Base-by-base conservation (phyloP, 768 basidiomycete species). In the Paxillus rubicundulus region DNA sequence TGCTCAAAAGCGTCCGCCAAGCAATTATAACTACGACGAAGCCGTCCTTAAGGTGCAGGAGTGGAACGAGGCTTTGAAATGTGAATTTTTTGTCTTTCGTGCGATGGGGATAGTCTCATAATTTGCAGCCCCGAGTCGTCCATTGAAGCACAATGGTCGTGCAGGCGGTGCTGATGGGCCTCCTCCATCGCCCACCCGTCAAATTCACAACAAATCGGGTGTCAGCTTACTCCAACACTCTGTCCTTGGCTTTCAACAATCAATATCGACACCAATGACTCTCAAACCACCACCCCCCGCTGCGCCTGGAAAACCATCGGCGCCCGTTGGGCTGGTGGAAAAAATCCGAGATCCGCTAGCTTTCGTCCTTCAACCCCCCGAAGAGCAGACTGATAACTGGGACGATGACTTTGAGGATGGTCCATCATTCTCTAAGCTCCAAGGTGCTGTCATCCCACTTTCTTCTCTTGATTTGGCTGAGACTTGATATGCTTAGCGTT, bases 391-490 rank as follows among this genome's bases (percentile, higher is more conserved):
- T 1, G 94, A 97, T 66, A 96, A 94, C 57, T 99, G 97, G 97
- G 97, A 99, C 63, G 92, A 94, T 57, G 97, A 99, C 64, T 99
- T 99, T 58, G 92, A 94, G 65, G 92, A 92, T 58, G 92, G 88
- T 1, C 93, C 94, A 32, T 92, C 92, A 0, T 82, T 91, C 48
- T 83, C 86, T 8, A 96, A 94, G 69, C 68, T 95, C 28, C 88
- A 87, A 74, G 85, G 83, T 59, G 50, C 13, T 27, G 12, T 13
- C 33, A 33, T 33, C 13, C 36, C 30, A 8, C 9, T 17, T 37
- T 45, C 13, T 44, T 9, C 20, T n/a, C 1, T 28, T 4, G 9
- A 34, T 9, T 52, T 40, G 6, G 18, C n/a, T 45, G 21, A 28
- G 33, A 28, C 32, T 30, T 5, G 50, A 13, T 34, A 41, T 16